A percentile compares a stretch with the other conserved stretches of the same genome.
These are phyloP conservation scores for Ilex aquifolium DNA, from an alignment of 257 asterid genomes.

Conservation along the genomic window DNA sequence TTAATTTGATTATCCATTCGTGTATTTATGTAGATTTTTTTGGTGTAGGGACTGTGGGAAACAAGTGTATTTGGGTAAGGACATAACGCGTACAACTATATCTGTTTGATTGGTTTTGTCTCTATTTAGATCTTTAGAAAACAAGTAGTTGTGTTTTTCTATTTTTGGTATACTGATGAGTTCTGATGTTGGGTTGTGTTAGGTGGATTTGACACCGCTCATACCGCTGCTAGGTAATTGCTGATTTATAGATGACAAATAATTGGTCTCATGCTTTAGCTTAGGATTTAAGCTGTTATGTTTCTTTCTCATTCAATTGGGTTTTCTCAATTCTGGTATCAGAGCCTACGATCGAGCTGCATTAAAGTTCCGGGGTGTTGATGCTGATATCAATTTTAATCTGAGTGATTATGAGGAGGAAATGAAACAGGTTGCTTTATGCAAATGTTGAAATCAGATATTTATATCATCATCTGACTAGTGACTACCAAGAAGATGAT, in stretches of 20 bases:
- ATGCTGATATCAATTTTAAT: slow-evolving; percentile 44
- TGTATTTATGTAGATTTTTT: not conserved
- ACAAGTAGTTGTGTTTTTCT: slow-evolving; percentile 5
- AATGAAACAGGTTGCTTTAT: slow-evolving; percentile 27
- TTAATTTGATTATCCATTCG: too few relatives aligned
- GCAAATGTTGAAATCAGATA: too few relatives aligned
- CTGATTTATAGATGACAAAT: not conserved
- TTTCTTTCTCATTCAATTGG: not conserved
- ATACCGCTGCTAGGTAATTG: slow-evolving; percentile 71
- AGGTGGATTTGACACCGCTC: slow-evolving; percentile 96
- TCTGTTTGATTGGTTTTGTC: not conserved
- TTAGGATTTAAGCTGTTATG: not conserved
- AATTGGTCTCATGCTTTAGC: not conserved
- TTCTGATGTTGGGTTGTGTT: slow-evolving; percentile 6
- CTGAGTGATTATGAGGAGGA: slow-evolving; percentile 42
- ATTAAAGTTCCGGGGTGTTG: slow-evolving; percentile 41
- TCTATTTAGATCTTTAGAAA: not conserved
- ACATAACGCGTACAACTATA: not conserved
- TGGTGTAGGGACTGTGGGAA: slow-evolving; percentile 33
- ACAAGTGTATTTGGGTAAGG: slow-evolving; percentile 3
- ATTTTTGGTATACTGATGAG: slow-evolving; percentile 5
- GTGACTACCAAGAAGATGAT: too few relatives aligned
- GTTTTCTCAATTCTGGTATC: slow-evolving; percentile 1
- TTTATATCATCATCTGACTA: too few relatives aligned
- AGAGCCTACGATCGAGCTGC: slow-evolving; percentile 59